Percentiles rank a stretch among this genome's conserved stretches.
phyloP scores from a whole-genome alignment of 2,329 filamentous ascomycete genomes.

The Ascochyta lentis region DNA sequence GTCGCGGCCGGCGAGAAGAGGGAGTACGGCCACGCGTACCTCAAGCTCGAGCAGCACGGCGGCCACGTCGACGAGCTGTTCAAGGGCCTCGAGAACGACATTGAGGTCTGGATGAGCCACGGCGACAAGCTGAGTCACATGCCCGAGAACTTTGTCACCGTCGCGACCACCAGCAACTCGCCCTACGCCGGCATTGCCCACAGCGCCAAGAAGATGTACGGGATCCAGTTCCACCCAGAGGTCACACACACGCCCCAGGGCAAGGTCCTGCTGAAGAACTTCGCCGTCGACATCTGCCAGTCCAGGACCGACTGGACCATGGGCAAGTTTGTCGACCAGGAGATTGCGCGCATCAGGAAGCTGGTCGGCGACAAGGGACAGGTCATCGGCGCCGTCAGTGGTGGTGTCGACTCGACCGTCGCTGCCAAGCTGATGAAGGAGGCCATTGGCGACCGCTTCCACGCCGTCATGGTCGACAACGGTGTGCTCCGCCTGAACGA shows the following conservation, averaged over 20 bases:
- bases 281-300: constrained; percentile 80
- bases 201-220: constrained; percentile 72
- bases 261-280: constrained; percentile 77
- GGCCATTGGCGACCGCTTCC: constrained; percentile 84
- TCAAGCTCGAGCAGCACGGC: constrained; percentile 65
- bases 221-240: constrained; percentile 91
- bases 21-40: constrained; percentile 74
- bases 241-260: constrained; percentile 76
- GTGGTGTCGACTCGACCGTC: constrained; percentile 90
- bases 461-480: constrained; percentile 85
- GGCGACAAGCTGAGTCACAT: constrained; percentile 81
- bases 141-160: constrained; percentile 73
- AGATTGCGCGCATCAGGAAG: constrained; percentile 79
- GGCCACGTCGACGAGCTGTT: constrained; percentile 79
- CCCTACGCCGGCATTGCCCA: constrained; percentile 83
- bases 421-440: constrained; percentile 84
- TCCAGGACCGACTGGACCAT: constrained; percentile 83
- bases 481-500: constrained; percentile 87
- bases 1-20: constrained; percentile 71
- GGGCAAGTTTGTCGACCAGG: constrained; percentile 80
- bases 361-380: constrained; percentile 83
- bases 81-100: constrained; percentile 71
- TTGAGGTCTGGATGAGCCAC: constrained; percentile 86
- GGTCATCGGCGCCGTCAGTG: constrained; percentile 79
- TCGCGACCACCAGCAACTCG: constrained; percentile 78